Base-by-base conservation (phyloP, 805 yeast species). In the Candida ascalaphidarum region DNA sequence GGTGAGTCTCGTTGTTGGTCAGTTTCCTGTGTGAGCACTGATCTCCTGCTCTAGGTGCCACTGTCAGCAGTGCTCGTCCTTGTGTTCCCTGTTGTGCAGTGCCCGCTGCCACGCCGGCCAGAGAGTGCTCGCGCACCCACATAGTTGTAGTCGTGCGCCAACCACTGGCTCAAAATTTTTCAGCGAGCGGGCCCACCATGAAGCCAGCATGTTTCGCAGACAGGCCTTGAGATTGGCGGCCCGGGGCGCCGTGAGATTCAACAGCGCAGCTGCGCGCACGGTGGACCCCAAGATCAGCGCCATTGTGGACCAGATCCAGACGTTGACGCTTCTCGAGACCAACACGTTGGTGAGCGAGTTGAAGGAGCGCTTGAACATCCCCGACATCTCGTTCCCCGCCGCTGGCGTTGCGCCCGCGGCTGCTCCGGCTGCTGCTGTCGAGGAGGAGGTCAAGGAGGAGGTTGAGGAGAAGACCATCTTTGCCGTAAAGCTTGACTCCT, bases 391-490 rank as follows among this genome's bases (percentile, higher is more conserved):
- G 4, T 71, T 84, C 61, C 89, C 95, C 38, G 78, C 77, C 34
- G 74, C 75, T 20, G 71, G 77, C 29, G 58, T 60, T 25, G 62
- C 55, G 11, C 55, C 57, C 17, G 74, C 79, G 6, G 77, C 76
- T 20, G 79, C 75, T 23, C 36, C 44, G 10, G 73, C 70, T 22
- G 84, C 77, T 25, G 88, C 75, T 35, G 92, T 68, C 37, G 84
- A 65, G 36, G 86, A 74, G 35, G 83, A 75, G 45, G 73, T 61
- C 24, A 81, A 77, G 48, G 94, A 84, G 47, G 85, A 66, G 36
- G 74, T 68, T 31, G 94, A 86, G 60, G 96, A 86, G 63, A 81
- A 89, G 72, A 83, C 95, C 40, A 83, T 92, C 41, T 92, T 92
- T 67, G 69, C 84, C 50, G 64, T 89, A 55, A 92, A 89, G 65